Conservation (phyloP, 139 green algal species). For the Bryopsis sp. region DNA sequence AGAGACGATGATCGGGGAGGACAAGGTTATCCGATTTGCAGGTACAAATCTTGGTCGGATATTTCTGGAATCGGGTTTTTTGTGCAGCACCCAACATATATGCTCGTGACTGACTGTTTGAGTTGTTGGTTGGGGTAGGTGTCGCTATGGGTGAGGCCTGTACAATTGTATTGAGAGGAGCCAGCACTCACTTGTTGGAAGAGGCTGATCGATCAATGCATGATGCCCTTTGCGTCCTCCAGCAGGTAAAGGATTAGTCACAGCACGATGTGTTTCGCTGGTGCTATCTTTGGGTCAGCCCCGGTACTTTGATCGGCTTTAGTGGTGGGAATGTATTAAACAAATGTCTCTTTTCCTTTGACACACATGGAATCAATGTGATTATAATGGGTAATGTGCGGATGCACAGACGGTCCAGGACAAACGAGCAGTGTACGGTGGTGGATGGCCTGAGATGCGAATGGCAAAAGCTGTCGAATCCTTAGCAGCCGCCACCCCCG, state of each 20-base stretch:
- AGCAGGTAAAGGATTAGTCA: slow-evolving; percentile 25
- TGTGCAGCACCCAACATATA: too few species aligned
- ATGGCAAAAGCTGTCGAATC: slow-evolving; percentile 82
- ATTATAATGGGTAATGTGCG: too few species aligned
- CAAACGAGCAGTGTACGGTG: slow-evolving; percentile 80
- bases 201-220: slow-evolving; percentile 96
- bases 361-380: background rate
- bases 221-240: slow-evolving; percentile 96
- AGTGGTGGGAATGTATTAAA: too few species aligned
- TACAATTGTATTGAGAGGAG: slow-evolving; percentile 93
- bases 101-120: too few species aligned
- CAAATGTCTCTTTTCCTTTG: too few species aligned
- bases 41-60: too few species aligned
- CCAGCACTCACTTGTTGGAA: slow-evolving; percentile 88
- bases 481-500: slow-evolving; percentile 72
- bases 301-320: too few species aligned
- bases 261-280: too few species aligned
- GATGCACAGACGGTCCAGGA: slow-evolving; percentile 59
- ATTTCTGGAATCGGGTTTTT: too few species aligned
- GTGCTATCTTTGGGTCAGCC: too few species aligned
- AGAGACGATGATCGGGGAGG: slow-evolving; percentile 95
- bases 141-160: slow-evolving; percentile 88
- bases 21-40: slow-evolving; percentile 93
- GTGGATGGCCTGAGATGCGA: slow-evolving; percentile 87
- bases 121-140: slow-evolving; percentile 36